Evolutionary conservation across 1,284 basidiomycete species (phyloP), one percentile per base, ranked within the genome.

Genomic region (Earliella scabrosa): DNA sequence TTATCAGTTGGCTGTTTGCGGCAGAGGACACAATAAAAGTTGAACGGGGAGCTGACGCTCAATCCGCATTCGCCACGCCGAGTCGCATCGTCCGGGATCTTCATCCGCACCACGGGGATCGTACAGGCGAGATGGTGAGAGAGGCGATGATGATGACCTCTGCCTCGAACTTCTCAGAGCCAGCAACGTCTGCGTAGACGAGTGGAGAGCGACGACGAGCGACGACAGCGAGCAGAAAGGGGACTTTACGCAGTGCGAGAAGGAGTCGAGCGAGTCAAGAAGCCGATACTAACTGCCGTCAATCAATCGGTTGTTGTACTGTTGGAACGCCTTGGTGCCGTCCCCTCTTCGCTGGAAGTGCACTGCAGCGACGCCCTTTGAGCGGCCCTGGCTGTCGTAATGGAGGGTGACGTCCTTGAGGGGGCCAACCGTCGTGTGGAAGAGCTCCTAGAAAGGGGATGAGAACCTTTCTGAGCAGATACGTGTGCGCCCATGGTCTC

Each of bases 301-400:
- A 85, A 99, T 97, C 79, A 99, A 89, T 73, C 97, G 90, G 80
- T 95, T 95, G 85, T 99, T 95, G 84, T 98, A 99, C 67, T 94
- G 86, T 64, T 90, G 82, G 77, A 90, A 97, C 5, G 97, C 97
- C 80, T 92, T 94, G 73, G 86, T 88, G 56, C 91, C 97, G 68
- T 97, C 95, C 54, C 95, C 95, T 67, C 88, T 88, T 67, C 86
- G 87, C 69, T 83, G 80, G 82, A 98, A 98, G 63, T 88, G 82
- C 61, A 99, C 90, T 11, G 90, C 88, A 40, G 95, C 95, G 58
- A 89, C 81, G 58, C 97, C 97, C 67, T 95, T 97, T 43, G 92
- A 95, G 69, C 89, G 87, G 56, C 97, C 97, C 59, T 82, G 77
- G 49, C 83, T 78, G 73, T 95, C 93, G 77, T 95, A 96, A 70